These are phyloP conservation scores for Spathaspora passalidarum DNA, from an alignment of 805 yeast species.

Conservation along the genomic window DNA sequence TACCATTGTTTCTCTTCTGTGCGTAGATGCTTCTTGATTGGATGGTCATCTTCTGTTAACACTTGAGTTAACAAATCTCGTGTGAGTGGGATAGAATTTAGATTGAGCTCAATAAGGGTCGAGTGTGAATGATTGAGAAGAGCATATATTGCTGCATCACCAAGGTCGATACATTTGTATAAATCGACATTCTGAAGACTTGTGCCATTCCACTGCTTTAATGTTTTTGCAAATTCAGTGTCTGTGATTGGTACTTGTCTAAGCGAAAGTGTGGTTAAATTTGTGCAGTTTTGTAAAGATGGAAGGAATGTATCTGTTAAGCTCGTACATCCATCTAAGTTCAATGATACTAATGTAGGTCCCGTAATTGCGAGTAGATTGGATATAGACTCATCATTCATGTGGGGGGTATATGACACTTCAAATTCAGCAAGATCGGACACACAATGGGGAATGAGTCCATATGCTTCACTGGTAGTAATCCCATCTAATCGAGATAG, in stretches of 20 bases:
- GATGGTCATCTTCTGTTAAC: conserved; percentile 34
- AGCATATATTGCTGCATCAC: conserved; percentile 60
- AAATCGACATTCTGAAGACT: conserved; percentile 58
- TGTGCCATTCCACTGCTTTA: conserved; percentile 48
- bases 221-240: conserved; percentile 59
- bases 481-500: conserved; percentile 75
- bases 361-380: conserved; percentile 64
- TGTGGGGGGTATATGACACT: conserved; percentile 55
- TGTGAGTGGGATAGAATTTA: conserved; percentile 73
- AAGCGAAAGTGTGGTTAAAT: conserved; percentile 57
- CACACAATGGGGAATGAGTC: conserved; percentile 62
- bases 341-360: conserved; percentile 51
- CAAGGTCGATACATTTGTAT: conserved; percentile 62
- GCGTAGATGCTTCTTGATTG: conserved; percentile 7
- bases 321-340: conserved; percentile 69
- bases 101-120: conserved; percentile 64
- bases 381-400: conserved; percentile 65
- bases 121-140: conserved; percentile 59
- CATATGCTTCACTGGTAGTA: conserved; percentile 52
- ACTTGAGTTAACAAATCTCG: conserved; percentile 46
- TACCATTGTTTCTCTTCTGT: conserved; percentile 11
- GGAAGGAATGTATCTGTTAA: conserved; percentile 62
- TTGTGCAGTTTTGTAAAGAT: conserved; percentile 57
- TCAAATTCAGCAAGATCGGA: conserved; percentile 55
- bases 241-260: conserved; percentile 62